Percentiles rank a stretch among this genome's conserved stretches.
phyloP scores from a whole-genome alignment of 2,329 filamentous ascomycete species.

The Didymella sp. region DNA sequence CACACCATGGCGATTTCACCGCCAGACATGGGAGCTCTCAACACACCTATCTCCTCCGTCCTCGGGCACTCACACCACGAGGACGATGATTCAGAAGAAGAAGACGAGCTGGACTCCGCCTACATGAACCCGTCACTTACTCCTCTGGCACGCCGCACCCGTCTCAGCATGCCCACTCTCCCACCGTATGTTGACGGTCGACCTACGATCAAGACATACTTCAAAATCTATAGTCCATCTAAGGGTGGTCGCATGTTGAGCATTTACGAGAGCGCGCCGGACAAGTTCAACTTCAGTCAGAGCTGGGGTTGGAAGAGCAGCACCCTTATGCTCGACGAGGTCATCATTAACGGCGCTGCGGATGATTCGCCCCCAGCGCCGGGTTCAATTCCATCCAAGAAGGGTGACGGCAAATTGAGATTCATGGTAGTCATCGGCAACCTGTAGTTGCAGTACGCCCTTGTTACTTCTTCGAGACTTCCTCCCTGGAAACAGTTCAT shows the following conservation, averaged over 20 bases:
- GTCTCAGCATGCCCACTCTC: conserved; percentile 50
- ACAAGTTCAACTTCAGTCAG: conserved; percentile 66
- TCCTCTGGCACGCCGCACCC: conserved; percentile 27
- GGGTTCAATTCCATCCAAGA: conserved; percentile 34
- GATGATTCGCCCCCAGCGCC: conserved; percentile 20
- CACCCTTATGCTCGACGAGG: conserved; percentile 63
- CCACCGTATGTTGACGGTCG: conserved; percentile 63
- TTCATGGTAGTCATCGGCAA: conserved; percentile 68
- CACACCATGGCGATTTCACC: conserved; percentile 26
- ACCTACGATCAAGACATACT: conserved; percentile 66
- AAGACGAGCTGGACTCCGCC: conserved; percentile 30
- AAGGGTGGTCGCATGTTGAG: conserved; percentile 65
- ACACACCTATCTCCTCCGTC: conserved; percentile 30
- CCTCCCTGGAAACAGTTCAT: no score
- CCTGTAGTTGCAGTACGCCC: conserved; percentile 36
- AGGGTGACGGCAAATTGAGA: conserved; percentile 59
- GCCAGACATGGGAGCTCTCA: conserved; percentile 21
- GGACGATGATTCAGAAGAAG: conserved; percentile 36
- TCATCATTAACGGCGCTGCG: conserved; percentile 25
- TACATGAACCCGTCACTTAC: conserved; percentile 40
- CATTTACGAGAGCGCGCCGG: conserved; percentile 65
- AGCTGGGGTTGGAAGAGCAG: conserved; percentile 68
- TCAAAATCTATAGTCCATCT: conserved; percentile 66
- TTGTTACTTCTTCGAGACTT: no score
- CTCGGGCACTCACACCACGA: conserved; percentile 31